Conservation (phyloP, 2,329 filamentous ascomycete genomes). For the Chaetomium strumarium region DNA sequence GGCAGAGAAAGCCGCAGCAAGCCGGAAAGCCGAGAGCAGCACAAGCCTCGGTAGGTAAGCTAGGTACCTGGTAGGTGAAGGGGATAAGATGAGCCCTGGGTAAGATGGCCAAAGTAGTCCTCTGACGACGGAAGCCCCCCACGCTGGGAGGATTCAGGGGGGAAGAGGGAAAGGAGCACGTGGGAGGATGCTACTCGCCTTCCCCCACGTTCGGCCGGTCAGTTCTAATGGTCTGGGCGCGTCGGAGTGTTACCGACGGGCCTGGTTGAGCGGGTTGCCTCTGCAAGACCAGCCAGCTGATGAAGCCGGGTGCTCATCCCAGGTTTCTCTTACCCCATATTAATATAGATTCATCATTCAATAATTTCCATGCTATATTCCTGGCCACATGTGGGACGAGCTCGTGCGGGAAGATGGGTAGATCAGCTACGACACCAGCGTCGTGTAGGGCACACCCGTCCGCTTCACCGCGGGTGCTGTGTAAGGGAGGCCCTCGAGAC, state of each 20-base stretch:
- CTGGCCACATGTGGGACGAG: background rate
- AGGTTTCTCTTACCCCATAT: slow-evolving; percentile 9
- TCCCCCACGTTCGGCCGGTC: background rate
- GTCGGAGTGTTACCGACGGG: background rate
- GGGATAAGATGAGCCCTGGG: no score
- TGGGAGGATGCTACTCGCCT: background rate
- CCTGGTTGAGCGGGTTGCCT: background rate
- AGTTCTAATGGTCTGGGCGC: no score
- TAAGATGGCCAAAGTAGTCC: no score
- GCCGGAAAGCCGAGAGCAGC: no score
- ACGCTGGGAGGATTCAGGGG: background rate
- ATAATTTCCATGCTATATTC: background rate
- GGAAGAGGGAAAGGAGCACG: background rate
- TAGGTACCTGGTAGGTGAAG: no score
- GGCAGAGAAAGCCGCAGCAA: no score
- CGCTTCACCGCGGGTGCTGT: background rate
- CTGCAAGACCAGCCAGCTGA: background rate
- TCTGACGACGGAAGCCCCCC: background rate
- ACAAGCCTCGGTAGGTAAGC: no score
- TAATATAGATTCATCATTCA: background rate
- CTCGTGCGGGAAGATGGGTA: slow-evolving; percentile 1
- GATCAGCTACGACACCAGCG: background rate
- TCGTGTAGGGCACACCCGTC: background rate
- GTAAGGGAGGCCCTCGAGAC: background rate
- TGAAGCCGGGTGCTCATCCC: slow-evolving; percentile 2